phyloP scores from a whole-genome alignment of 2,329 filamentous ascomycete genomes.

The Coniochaeta sp. region DNA sequence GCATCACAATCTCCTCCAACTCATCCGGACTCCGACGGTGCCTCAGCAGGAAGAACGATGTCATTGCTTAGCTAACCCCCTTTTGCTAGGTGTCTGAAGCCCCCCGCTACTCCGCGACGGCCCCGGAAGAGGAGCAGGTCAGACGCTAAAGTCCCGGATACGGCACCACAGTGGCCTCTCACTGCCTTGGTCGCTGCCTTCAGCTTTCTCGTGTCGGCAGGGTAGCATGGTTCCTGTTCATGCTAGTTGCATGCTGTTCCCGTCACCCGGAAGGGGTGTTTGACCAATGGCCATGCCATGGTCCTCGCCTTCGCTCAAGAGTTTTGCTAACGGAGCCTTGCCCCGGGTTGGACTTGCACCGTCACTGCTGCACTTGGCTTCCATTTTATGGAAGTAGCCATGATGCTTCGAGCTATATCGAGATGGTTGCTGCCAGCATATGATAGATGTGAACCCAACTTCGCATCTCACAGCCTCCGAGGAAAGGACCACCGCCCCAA shows the following conservation, averaged over 20 bases:
- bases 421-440: not conserved
- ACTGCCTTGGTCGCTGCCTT: not conserved
- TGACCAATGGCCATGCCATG: not conserved
- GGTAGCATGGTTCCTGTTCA: not conserved
- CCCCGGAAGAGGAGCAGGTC: not conserved
- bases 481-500: not conserved
- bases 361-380: not conserved
- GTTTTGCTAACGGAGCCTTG: not conserved
- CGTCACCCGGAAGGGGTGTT: not conserved
- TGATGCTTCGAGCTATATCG: not conserved
- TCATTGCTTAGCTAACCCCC: not conserved
- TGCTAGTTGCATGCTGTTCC: not conserved
- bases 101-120: not conserved
- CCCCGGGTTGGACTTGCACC: not conserved
- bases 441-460: not conserved
- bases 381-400: not conserved
- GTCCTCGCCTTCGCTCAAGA: not conserved
- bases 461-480: not conserved
- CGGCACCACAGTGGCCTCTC: not conserved
- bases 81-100: not conserved
- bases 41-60: no score
- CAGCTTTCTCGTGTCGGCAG: not conserved
- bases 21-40: not conserved
- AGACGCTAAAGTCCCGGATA: not conserved
- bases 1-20: not conserved